These are phyloP conservation scores for Sporothrix pseudoabietina DNA, from an alignment of 2,329 filamentous ascomycete genomes.

Conservation along the genomic window DNA sequence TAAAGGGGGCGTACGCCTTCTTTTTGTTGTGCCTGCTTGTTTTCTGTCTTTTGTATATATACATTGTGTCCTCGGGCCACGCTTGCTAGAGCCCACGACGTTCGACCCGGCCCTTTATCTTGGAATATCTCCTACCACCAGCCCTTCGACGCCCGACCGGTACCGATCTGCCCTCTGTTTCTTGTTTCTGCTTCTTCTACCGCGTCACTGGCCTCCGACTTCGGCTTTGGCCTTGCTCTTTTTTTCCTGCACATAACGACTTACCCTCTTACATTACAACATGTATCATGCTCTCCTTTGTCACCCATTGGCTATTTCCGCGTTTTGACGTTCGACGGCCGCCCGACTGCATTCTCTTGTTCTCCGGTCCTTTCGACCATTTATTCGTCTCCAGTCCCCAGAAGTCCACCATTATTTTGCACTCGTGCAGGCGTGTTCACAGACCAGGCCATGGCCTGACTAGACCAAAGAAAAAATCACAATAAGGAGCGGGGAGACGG, in stretches of 20 bases:
- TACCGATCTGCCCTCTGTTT: not conserved
- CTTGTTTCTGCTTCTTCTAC: conserved; percentile 3
- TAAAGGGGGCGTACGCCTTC: conserved; percentile 38
- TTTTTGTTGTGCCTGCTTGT: not conserved
- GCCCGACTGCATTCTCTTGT: not conserved
- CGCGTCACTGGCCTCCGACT: not conserved
- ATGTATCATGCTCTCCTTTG: conserved; percentile 19
- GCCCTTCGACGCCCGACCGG: not conserved
- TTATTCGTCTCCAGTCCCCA: not conserved
- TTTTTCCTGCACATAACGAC: conserved; percentile 25
- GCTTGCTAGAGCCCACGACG: not conserved
- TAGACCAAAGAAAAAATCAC: not conserved
- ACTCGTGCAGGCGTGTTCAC: not conserved
- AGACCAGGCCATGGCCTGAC: not conserved
- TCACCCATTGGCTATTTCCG: not conserved
- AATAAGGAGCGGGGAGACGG: not conserved
- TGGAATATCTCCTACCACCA: not conserved
- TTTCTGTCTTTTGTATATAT: conserved; percentile 11
- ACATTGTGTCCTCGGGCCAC: not conserved
- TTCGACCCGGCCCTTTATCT: not conserved
- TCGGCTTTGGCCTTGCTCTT: not conserved
- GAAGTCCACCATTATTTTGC: not conserved
- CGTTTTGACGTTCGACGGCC: not conserved
- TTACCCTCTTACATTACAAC: conserved; percentile 9
- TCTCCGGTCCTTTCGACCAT: not conserved